Evolutionary conservation across 176 grass and related monocot species (phyloP).

Genomic region (Carex scoparia): DNA sequence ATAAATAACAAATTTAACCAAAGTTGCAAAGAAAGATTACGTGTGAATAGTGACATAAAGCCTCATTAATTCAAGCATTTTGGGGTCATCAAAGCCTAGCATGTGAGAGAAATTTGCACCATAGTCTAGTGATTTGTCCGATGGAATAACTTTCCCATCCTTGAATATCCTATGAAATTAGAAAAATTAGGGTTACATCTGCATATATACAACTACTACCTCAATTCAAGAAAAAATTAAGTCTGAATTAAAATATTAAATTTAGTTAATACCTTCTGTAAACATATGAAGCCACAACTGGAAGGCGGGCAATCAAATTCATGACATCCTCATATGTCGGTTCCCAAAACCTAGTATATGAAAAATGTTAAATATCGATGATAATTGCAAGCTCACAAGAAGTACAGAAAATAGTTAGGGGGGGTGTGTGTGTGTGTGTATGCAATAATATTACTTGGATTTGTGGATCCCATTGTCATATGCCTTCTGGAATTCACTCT

Average conservation of each 20-base stretch:
- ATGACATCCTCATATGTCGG: conserved; percentile 96
- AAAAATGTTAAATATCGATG: background rate
- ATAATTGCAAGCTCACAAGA: background rate
- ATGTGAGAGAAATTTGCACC: conserved; percentile 96
- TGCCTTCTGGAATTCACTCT: conserved; percentile 97
- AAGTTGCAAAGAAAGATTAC: conserved; percentile 35
- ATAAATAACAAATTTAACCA: background rate
- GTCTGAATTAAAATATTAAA: background rate
- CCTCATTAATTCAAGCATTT: conserved; percentile 98
- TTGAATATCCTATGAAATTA: conserved; percentile 67
- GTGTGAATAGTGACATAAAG: conserved; percentile 96
- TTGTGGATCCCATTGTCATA: conserved; percentile 86
- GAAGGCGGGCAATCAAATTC: conserved; percentile 89
- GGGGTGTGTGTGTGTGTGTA: background rate
- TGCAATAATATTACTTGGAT: conserved; percentile 59
- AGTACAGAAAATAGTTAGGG: conserved; percentile 17
- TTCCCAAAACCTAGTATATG: conserved; percentile 76
- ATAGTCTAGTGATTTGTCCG: conserved; percentile 78
- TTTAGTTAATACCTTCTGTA: conserved; percentile 65
- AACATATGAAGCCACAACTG: conserved; percentile 82
- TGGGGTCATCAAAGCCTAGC: conserved; percentile 92
- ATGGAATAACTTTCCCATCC: conserved; percentile 61
- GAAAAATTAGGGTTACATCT: conserved; percentile 2
- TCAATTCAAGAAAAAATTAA: conserved; percentile 2
- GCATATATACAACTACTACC: background rate